A percentile compares a stretch with the other conserved stretches of the same genome.
Evolutionary conservation across 2,329 filamentous ascomycete genomes (phyloP).

Genomic region (Teratosphaeriaceae sp.): DNA sequence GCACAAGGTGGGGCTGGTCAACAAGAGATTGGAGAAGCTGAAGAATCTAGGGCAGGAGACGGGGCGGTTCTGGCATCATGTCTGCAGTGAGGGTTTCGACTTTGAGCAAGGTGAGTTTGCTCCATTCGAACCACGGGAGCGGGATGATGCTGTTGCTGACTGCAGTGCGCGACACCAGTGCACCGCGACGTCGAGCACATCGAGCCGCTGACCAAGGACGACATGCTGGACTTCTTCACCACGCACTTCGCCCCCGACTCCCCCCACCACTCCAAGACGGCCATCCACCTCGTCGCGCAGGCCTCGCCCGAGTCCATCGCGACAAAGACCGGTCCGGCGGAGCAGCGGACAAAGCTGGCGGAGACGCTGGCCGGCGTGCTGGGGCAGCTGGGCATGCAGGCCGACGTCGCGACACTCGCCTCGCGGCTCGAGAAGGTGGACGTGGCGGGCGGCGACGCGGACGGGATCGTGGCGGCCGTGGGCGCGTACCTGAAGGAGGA

Average conservation of each 20-base stretch:
- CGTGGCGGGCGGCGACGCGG: conserved; percentile 31
- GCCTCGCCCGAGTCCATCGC: conserved; percentile 36
- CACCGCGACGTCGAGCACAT: conserved; percentile 72
- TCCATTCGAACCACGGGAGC: no score
- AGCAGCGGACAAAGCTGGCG: conserved; percentile 41
- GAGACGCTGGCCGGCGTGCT: conserved; percentile 42
- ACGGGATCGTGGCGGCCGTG: conserved; percentile 37
- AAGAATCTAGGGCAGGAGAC: conserved; percentile 89
- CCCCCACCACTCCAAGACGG: conserved; percentile 67
- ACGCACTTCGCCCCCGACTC: conserved; percentile 71
- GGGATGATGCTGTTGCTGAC: conserved; percentile 2
- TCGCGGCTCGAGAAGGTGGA: conserved; percentile 40
- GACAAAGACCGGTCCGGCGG: conserved; percentile 26
- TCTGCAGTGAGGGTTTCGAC: conserved; percentile 80
- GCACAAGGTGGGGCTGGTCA: conserved; percentile 84
- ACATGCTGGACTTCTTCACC: conserved; percentile 74
- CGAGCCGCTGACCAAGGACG: conserved; percentile 66
- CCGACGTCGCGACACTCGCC: conserved; percentile 37
- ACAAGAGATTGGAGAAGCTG: conserved; percentile 79
- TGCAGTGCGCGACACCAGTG: conserved; percentile 40
- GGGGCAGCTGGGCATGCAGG: conserved; percentile 39
- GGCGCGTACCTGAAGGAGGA: conserved; percentile 32
- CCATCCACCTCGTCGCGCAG: conserved; percentile 77
- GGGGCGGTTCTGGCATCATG: conserved; percentile 74
- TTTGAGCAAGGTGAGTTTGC: conserved; percentile 68